These are phyloP conservation scores for Pichia sporocuriosa DNA, from an alignment of 805 yeast species.

Conservation along the genomic window DNA sequence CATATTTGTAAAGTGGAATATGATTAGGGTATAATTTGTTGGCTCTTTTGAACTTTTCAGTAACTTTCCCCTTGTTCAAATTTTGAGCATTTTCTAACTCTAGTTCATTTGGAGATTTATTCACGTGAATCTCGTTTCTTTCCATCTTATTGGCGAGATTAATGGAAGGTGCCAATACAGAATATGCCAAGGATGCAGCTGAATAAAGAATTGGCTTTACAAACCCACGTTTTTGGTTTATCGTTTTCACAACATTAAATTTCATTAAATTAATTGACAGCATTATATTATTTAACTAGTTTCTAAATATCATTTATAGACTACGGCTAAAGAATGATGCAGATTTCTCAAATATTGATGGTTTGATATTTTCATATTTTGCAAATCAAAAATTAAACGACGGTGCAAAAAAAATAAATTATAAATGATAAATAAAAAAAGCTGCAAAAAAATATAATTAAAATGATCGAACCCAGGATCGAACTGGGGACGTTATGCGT, in stretches of 20 bases:
- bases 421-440: neutral
- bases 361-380: no score
- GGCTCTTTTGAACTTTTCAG: constrained; percentile 33
- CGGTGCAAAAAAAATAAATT: neutral
- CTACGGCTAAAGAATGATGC: no score
- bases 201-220: constrained; percentile 14
- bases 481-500: constrained; percentile 99
- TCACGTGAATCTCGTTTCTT: constrained; percentile 38
- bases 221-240: constrained; percentile 5
- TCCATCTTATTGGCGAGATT: constrained; percentile 56
- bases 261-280: no score
- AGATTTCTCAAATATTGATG: no score
- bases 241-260: neutral
- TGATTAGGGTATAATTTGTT: constrained; percentile 63
- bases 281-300: neutral
- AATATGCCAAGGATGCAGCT: constrained; percentile 13
- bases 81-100: constrained; percentile 18
- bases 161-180: constrained; percentile 34
- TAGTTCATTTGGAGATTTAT: constrained; percentile 23
- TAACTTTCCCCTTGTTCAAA: constrained; percentile 9
- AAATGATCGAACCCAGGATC: constrained; percentile 99
- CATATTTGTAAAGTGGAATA: constrained; percentile 62
- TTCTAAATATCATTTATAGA: neutral
- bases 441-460: constrained; percentile 25
- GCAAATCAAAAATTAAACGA: no score